Percentiles rank a stretch among this genome's conserved stretches.
These are phyloP conservation scores for Orbilia brochopaga DNA, from an alignment of 2,329 filamentous ascomycete genomes.

Conservation along the genomic window DNA sequence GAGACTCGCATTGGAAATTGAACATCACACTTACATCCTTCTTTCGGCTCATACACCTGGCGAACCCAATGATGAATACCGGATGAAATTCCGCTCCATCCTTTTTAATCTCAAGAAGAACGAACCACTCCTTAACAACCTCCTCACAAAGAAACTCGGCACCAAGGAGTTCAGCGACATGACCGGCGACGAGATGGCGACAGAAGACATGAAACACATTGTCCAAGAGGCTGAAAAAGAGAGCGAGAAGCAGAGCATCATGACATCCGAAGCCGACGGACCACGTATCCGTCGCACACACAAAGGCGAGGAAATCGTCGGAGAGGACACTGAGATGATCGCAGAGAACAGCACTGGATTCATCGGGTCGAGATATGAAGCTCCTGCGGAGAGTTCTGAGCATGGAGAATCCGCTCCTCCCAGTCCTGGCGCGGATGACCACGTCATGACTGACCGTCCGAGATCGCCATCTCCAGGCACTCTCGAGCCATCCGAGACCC, in stretches of 20 bases:
- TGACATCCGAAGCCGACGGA: slow-evolving; percentile 75
- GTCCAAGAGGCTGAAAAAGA: slow-evolving; percentile 77
- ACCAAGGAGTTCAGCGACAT: slow-evolving; percentile 82
- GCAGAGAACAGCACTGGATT: slow-evolving; percentile 61
- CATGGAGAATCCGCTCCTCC: slow-evolving; percentile 56
- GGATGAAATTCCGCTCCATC: slow-evolving; percentile 73
- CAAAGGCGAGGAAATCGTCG: slow-evolving; percentile 91
- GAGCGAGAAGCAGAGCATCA: slow-evolving; percentile 81
- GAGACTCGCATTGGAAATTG: slow-evolving; percentile 76
- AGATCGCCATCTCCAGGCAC: slow-evolving; percentile 43
- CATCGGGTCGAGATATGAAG: slow-evolving; percentile 56
- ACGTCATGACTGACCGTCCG: slow-evolving; percentile 50
- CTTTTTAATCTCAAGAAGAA: slow-evolving; percentile 90
- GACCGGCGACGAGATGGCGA: slow-evolving; percentile 88
- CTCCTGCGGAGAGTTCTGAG: slow-evolving; percentile 57
- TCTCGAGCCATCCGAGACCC: slow-evolving; percentile 55
- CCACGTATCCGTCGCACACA: slow-evolving; percentile 86
- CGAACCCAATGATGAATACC: slow-evolving; percentile 65
- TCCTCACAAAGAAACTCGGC: slow-evolving; percentile 75
- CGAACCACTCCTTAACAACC: slow-evolving; percentile 72
- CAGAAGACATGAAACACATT: slow-evolving; percentile 81
- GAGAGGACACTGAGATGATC: slow-evolving; percentile 68
- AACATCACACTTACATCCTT: slow-evolving; percentile 69
- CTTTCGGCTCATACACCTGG: slow-evolving; percentile 61
- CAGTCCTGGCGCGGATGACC: slow-evolving; percentile 55